Base-by-base conservation (phyloP, 768 basidiomycete species). In the Tylopilus vinaceipallidus region DNA sequence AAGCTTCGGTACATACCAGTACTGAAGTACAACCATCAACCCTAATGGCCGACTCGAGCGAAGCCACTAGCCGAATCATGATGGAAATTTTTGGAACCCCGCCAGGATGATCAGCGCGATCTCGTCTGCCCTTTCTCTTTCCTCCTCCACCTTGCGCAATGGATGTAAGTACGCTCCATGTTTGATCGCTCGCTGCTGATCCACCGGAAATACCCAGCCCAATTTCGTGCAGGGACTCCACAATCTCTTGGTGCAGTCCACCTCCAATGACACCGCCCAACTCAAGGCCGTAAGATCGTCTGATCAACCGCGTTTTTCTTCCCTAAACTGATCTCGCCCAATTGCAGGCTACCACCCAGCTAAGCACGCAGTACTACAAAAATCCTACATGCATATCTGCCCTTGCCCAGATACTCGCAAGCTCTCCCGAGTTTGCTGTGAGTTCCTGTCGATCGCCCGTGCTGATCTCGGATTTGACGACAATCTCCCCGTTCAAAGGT, bases 331-430 rank as follows among this genome's bases (percentile, higher is more conserved):
- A 62, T 37, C 42, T 36, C 24, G 17, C 27, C 47, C 51, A 22
- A 53, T 34, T 22, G 17, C 54, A 98, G 94, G 93, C 95, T 6
- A 99, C 97, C 13, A 80, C 90, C 6, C 82, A 85, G 58, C 78
- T 99, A 47, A 97, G 95, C 71, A 84, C 84, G 59, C 87, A 95
- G 45, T 98, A 83, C 73, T 98, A 95, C 81, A 93, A 91, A 73
- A 84, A 85, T 63, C 81, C 95, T 7, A 73, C 77, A 74, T 97
- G 94, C 66, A 95, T 99, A 55, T 82, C 94, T 40, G 92, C 91
- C 33, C 82, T 99, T 30, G 88, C 89, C 47, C 84, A 82, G 62
- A 90, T 98, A 64, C 77, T 93, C 42, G 86, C 88, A 32, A 87
- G 79, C 66, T 87, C 89, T 32, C 88, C 88, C n/a, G 87, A 95